phyloP scores from a whole-genome alignment of 306 rosid genomes.

The Gastrolobium bilobum region DNA sequence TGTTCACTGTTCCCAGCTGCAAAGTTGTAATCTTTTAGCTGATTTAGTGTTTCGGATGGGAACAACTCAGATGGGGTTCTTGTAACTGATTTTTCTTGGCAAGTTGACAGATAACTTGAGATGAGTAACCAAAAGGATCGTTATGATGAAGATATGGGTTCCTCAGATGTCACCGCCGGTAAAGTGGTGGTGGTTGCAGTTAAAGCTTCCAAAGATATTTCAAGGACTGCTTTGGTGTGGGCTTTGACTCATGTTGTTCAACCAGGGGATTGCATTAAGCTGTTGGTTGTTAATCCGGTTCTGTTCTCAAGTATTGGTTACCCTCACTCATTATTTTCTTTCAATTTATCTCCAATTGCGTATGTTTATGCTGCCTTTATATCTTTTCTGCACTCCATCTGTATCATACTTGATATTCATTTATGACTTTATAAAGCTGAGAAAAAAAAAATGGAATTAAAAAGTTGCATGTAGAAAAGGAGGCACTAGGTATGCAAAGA shows the following conservation, averaged over 20 bases:
- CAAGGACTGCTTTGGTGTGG: slow-evolving; percentile 86
- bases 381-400: background rate
- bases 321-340: slow-evolving; percentile 36
- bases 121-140: slow-evolving; percentile 66
- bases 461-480: slow-evolving; percentile 33
- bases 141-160: slow-evolving; percentile 52
- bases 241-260: slow-evolving; percentile 97
- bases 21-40: slow-evolving; percentile 57
- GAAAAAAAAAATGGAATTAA: background rate
- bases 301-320: slow-evolving; percentile 69
- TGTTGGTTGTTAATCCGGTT: slow-evolving; percentile 78
- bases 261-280: slow-evolving; percentile 92
- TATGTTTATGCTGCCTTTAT: background rate
- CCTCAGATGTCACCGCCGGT: slow-evolving; percentile 63
- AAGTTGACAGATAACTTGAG: slow-evolving; percentile 55
- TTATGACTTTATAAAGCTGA: slow-evolving; percentile 30
- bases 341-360: slow-evolving; percentile 31
- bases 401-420: background rate
- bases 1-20: slow-evolving; percentile 49
- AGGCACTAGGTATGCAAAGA: background rate
- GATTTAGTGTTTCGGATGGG: slow-evolving; percentile 47
- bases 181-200: slow-evolving; percentile 94
- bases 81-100: slow-evolving; percentile 35
- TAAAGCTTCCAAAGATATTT: slow-evolving; percentile 81
- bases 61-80: slow-evolving; percentile 50